Evolutionary conservation across 1,284 basidiomycete genomes (phyloP), one percentile per base, ranked within the genome.

Genomic region (Phenoliferia sp.): DNA sequence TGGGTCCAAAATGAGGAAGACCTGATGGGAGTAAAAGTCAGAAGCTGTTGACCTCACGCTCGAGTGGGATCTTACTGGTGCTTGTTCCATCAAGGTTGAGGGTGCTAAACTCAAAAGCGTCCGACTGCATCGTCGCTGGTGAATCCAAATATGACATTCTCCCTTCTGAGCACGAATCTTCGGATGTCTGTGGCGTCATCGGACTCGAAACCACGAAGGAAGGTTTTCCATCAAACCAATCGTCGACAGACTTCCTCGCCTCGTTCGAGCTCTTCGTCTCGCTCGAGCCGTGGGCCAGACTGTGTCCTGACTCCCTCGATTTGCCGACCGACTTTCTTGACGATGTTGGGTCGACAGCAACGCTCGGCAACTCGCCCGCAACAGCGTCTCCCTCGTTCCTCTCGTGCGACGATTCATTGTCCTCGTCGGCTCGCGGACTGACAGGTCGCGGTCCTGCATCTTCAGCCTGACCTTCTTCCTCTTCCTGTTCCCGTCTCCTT

Each of bases 91-190:
- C n/a, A n/a, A n/a, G n/a, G n/a, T n/a, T 64, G 12, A 72, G 52
- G 34, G 66, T 66, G 59, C 64, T 63, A 39, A 68, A 72, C 44
- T 72, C 71, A 65, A 72, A 72, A 12, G 66, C 71, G 29, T 72
- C 71, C 10, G 66, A 68, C n/a, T 66, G 69, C 1, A 32, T 65
- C 31, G 69, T 66, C 12, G 58, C 58, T 1, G 68, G 67, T 16
- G 66, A 35, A 19, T n/a, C 29, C 9, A 52, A 19, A 22, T 52
- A n/a, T 5, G 48, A 52, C 9, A 52, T 7, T 26, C 22, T 52
- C 22, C 39, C 39, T 12, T 52, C 48, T 26, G 48, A 52, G 48
- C 5, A 52, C 5, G 56, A 31, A 56, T 61, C 10, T 39, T 48
- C 29, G 59, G 59, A 69, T 34, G 63, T 60, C 62, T 69, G 62